Evolutionary conservation across 2,329 filamentous ascomycete genomes (phyloP), one percentile per base, ranked within the genome.

Genomic region (Penicillium oxalicum): DNA sequence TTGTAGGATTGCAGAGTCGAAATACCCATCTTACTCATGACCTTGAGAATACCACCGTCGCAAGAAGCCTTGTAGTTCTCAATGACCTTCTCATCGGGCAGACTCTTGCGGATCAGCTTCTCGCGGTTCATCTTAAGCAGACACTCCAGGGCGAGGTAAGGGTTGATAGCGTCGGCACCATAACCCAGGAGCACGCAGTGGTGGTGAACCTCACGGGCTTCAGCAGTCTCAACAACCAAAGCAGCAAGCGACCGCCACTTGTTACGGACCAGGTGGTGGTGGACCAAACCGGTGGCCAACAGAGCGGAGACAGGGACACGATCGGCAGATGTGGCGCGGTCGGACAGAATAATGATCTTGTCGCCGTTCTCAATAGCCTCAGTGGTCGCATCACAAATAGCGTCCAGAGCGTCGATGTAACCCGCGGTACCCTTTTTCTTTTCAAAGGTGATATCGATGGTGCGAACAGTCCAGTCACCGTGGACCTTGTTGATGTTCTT

Each of bases 1-100:
- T 97, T 97, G 78, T 97, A 97, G 59, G 87, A 91, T 64, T 91
- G 89, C 40, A 97, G 77, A 29, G 91, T 97, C 5, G 91, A 96
- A 56, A 97, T 97, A 75, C 91, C 91, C 91, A 97, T 97, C 78
- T 97, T 97, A 70, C 87, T 93, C 91, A 97, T 97, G 68, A 97
- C 91, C 73, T 97, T 97, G 56, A 97, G 77, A 56, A 97, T 95
- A 74, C 91, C 91, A 64, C 91, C 91, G 60, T 96, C 91, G 62
- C 88, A 91, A 54, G 91, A 96, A 70, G 94, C 88, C 75, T 94
- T 95, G 79, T 96, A 97, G 76, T 97, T 97, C 62, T 86, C 83
- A 58, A 96, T 91, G 48, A 96, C 82, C 61, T 84, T 80, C 52
- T 95, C 85, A 50, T 93, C 82, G 18, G 79, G 80, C 38, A 95